These are phyloP conservation scores for Auricularia sp. DNA, from an alignment of 768 basidiomycete genomes.

Conservation along the genomic window DNA sequence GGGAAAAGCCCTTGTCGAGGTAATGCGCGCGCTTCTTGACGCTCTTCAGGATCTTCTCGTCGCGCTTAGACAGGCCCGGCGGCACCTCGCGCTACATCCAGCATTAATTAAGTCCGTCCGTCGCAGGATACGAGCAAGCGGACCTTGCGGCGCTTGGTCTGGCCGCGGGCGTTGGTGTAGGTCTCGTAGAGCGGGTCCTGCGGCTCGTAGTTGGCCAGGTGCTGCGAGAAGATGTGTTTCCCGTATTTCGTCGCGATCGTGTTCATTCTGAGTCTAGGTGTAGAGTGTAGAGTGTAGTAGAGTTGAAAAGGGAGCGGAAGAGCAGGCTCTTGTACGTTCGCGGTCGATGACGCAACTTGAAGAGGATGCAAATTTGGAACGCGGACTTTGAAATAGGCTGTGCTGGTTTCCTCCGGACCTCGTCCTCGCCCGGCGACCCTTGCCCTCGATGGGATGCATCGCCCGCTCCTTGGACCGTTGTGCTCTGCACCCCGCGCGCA, in stretches of 20 bases:
- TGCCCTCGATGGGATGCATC: too few species aligned
- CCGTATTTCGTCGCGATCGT: background rate
- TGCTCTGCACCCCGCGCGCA: too few species aligned
- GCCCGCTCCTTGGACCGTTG: too few species aligned
- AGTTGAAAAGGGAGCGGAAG: background rate
- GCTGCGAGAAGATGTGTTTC: constrained; percentile 46
- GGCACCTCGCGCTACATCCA: constrained; percentile 52
- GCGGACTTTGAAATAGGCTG: background rate
- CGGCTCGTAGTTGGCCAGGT: constrained; percentile 58
- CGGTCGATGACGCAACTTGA: background rate
- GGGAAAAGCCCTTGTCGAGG: constrained; percentile 75
- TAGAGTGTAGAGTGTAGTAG: background rate
- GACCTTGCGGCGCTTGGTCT: constrained; percentile 49
- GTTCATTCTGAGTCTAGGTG: background rate
- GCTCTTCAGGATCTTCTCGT: constrained; percentile 61
- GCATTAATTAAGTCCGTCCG: too few species aligned
- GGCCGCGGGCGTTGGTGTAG: constrained; percentile 45
- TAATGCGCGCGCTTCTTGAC: constrained; percentile 72
- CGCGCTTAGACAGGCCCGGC: constrained; percentile 64
- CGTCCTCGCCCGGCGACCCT: too few species aligned
- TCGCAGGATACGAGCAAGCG: constrained; percentile 8
- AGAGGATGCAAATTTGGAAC: background rate
- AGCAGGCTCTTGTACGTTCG: background rate
- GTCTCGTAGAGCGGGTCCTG: constrained; percentile 66
- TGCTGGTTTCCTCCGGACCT: too few species aligned